These are phyloP conservation scores for Tephrocybe sp. DNA, from an alignment of 768 basidiomycete genomes.

Conservation along the genomic window DNA sequence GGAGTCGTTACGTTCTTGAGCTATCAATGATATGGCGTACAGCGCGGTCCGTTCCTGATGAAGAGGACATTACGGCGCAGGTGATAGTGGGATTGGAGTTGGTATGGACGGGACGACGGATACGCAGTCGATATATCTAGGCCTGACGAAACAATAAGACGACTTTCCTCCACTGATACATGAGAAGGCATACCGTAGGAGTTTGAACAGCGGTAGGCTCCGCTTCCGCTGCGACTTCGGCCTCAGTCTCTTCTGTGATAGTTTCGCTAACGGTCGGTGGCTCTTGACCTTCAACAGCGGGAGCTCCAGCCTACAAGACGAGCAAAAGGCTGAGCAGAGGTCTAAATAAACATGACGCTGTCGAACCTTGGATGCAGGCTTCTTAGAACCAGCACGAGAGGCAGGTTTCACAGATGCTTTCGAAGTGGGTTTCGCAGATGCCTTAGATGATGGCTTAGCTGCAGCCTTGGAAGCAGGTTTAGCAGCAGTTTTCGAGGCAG, in stretches of 20 bases:
- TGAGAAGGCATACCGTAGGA: background rate
- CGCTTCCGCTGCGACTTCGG: conserved; percentile 32
- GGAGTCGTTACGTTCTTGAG: conserved; percentile 1
- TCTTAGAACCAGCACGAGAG: conserved; percentile 58
- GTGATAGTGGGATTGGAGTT: conserved; percentile 10
- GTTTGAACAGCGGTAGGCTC: conserved; percentile 1
- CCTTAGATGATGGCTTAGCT: conserved; percentile 41
- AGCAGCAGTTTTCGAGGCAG: conserved; percentile 34
- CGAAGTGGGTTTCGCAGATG: conserved; percentile 40
- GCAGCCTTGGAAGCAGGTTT: conserved; percentile 43
- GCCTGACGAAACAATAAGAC: background rate
- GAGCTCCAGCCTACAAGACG: conserved; percentile 17
- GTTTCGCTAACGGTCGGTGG: conserved; percentile 38
- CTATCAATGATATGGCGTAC: conserved; percentile 11
- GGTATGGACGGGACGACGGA: conserved; percentile 7
- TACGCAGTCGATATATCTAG: conserved; percentile 5
- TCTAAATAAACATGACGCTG: conserved; percentile 1
- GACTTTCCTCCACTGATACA: background rate
- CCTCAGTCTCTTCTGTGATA: conserved; percentile 56
- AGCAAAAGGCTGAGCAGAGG: background rate
- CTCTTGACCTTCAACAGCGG: conserved; percentile 36
- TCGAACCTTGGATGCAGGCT: conserved; percentile 60
- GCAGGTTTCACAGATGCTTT: conserved; percentile 48
- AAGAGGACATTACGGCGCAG: conserved; percentile 10
- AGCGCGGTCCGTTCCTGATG: conserved; percentile 10